Percentiles rank a stretch among this genome's conserved stretches.
These are phyloP conservation scores for Microdochium trichocladiopsis DNA, from an alignment of 2,329 filamentous ascomycete genomes.

Conservation along the genomic window DNA sequence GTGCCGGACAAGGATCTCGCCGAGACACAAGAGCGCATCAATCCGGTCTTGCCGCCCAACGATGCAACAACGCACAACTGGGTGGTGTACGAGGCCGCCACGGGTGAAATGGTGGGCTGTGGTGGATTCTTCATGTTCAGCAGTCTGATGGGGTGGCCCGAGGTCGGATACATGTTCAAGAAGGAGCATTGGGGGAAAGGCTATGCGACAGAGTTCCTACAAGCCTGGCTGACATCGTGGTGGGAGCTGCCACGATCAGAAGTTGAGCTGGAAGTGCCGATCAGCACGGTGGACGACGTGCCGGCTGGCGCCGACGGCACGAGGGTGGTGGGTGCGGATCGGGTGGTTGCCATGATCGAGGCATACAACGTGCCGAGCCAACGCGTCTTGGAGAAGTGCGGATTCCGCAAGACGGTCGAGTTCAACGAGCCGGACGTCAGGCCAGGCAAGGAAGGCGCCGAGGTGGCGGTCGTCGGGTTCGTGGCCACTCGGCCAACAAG, in stretches of 20 bases:
- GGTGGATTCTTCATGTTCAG: constrained; percentile 28
- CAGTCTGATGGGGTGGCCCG: constrained; percentile 44
- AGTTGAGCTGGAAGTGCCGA: constrained; percentile 34
- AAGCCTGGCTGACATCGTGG: constrained; percentile 37
- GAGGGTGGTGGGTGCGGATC: constrained; percentile 24
- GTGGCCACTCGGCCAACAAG: constrained; percentile 2
- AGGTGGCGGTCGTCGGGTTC: constrained; percentile 7
- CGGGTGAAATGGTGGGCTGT: constrained; percentile 43
- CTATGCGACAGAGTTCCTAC: constrained; percentile 49
- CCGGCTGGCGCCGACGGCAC: constrained; percentile 1
- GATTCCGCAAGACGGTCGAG: constrained; percentile 39
- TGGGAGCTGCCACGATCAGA: constrained; percentile 39
- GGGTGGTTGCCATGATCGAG: constrained; percentile 39
- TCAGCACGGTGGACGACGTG: constrained; percentile 20
- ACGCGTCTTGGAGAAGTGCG: constrained; percentile 47
- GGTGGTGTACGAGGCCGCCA: constrained; percentile 38
- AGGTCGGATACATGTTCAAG: constrained; percentile 50
- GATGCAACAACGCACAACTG: constrained; percentile 49
- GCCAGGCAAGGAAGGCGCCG: constrained; percentile 1
- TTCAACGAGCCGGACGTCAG: constrained; percentile 24
- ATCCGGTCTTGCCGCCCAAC: constrained; percentile 35
- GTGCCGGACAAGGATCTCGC: constrained; percentile 33
- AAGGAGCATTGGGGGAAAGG: constrained; percentile 48
- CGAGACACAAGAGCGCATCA: constrained; percentile 33
- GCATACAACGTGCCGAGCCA: constrained; percentile 44